These are phyloP conservation scores for Penicillium bialowiezense DNA, from an alignment of 495 filamentous ascomycete species.

Conservation along the genomic window DNA sequence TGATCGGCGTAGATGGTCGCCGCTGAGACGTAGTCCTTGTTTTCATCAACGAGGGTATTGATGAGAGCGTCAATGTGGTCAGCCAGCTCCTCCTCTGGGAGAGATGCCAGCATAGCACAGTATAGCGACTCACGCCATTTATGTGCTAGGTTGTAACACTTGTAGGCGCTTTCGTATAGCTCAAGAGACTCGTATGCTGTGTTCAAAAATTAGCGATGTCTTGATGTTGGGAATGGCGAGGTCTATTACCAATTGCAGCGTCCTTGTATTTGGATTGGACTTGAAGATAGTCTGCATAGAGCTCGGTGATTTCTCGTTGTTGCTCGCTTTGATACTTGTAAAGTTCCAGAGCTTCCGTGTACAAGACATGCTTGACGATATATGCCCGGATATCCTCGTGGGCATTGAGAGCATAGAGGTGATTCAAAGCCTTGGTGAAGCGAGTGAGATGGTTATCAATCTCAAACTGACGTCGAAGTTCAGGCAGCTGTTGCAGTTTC, in stretches of 20 bases:
- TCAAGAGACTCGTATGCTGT: slow-evolving; percentile 85
- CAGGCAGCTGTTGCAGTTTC: slow-evolving; percentile 69
- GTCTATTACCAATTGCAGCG: slow-evolving; percentile 63
- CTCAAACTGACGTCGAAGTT: slow-evolving; percentile 67
- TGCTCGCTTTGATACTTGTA: slow-evolving; percentile 74
- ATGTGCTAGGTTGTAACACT: slow-evolving; percentile 75
- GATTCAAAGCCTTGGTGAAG: slow-evolving; percentile 68
- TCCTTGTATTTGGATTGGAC: slow-evolving; percentile 73
- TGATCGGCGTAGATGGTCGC: slow-evolving; percentile 80
- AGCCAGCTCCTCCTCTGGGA: slow-evolving; percentile 54
- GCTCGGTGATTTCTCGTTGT: slow-evolving; percentile 59
- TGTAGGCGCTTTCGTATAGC: slow-evolving; percentile 66
- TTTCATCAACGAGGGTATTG: slow-evolving; percentile 74
- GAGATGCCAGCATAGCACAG: slow-evolving; percentile 62
- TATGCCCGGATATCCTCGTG: slow-evolving; percentile 79
- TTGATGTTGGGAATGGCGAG: background rate
- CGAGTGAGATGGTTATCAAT: slow-evolving; percentile 86
- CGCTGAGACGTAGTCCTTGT: slow-evolving; percentile 76
- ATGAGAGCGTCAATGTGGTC: slow-evolving; percentile 66
- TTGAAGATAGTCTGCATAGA: slow-evolving; percentile 78
- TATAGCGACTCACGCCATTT: slow-evolving; percentile 90
- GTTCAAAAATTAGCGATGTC: slow-evolving; percentile 1
- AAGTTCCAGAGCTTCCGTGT: slow-evolving; percentile 70
- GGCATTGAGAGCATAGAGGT: slow-evolving; percentile 63
- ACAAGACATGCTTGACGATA: slow-evolving; percentile 73